Evolutionary conservation across 2,329 filamentous ascomycete species (phyloP).

Genomic region (Blastomyces percursus): DNA sequence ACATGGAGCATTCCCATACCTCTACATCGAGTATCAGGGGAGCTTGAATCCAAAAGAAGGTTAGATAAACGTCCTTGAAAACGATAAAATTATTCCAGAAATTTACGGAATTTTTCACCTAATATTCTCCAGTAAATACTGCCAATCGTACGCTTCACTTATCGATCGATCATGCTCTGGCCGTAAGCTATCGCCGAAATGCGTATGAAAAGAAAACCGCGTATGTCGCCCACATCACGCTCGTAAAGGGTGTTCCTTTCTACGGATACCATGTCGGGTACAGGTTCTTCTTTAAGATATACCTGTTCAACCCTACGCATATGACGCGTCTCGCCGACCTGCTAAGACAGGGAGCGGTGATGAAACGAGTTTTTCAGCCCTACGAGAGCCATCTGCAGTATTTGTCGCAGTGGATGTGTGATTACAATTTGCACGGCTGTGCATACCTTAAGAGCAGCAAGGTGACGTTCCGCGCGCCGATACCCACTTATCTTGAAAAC

Average conservation of each 20-base stretch:
- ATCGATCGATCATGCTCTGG: constrained; percentile 83
- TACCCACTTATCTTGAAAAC: constrained; percentile 56
- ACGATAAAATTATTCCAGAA: background rate
- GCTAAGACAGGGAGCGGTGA: constrained; percentile 73
- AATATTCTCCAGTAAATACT: constrained; percentile 48
- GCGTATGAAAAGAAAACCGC: constrained; percentile 55
- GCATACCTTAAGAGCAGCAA: constrained; percentile 66
- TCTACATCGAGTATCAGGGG: constrained; percentile 80
- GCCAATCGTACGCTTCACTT: constrained; percentile 70
- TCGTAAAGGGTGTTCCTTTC: constrained; percentile 89
- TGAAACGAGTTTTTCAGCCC: constrained; percentile 75
- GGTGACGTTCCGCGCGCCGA: constrained; percentile 60
- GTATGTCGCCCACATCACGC: constrained; percentile 80
- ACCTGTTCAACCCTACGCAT: constrained; percentile 75
- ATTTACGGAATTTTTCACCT: constrained; percentile 10
- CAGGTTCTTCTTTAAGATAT: constrained; percentile 83
- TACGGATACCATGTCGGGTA: constrained; percentile 95
- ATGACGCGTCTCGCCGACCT: constrained; percentile 84
- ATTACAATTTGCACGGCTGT: constrained; percentile 95
- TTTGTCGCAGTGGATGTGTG: constrained; percentile 91
- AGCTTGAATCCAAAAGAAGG: constrained; percentile 55
- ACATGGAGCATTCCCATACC: constrained; percentile 88
- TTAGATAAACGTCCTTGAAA: constrained; percentile 31
- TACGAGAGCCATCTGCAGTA: constrained; percentile 93
- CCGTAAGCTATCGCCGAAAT: constrained; percentile 72